phyloP scores from a whole-genome alignment of 2,329 filamentous ascomycete species.

The Fusarium camptoceras region DNA sequence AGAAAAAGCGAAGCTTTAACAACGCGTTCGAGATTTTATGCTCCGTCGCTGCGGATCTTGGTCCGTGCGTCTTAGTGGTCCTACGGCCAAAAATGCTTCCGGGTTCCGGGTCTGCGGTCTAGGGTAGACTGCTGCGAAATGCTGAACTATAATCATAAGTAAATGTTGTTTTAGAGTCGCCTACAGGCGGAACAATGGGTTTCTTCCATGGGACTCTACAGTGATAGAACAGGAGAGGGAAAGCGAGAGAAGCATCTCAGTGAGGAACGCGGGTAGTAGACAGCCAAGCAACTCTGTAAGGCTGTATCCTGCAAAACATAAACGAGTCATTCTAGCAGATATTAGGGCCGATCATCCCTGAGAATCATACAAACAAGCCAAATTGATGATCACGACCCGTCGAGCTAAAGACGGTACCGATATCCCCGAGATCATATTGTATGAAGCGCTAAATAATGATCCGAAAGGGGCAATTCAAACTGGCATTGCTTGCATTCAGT shows the following conservation, averaged over 20 bases:
- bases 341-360: too few species aligned
- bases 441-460: not conserved
- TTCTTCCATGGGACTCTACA: not conserved
- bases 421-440: too few species aligned
- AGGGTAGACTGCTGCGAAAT: not conserved
- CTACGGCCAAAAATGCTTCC: conserved; percentile 17
- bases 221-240: not conserved
- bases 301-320: not conserved
- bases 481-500: not conserved
- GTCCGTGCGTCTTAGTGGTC: conserved; percentile 11
- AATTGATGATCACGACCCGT: not conserved
- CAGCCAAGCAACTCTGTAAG: not conserved
- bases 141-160: not conserved
- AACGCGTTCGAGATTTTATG: conserved; percentile 47
- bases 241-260: not conserved
- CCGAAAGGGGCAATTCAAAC: not conserved
- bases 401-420: not conserved
- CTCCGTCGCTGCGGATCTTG: not conserved
- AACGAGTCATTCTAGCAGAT: not conserved
- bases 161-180: not conserved
- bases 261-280: not conserved
- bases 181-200: not conserved
- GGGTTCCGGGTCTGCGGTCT: not conserved
- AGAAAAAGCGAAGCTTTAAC: conserved; percentile 52
- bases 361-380: not conserved